Evolutionary conservation across 345 rosid genomes (phyloP).

Genomic region (Conringia planisiliqua): DNA sequence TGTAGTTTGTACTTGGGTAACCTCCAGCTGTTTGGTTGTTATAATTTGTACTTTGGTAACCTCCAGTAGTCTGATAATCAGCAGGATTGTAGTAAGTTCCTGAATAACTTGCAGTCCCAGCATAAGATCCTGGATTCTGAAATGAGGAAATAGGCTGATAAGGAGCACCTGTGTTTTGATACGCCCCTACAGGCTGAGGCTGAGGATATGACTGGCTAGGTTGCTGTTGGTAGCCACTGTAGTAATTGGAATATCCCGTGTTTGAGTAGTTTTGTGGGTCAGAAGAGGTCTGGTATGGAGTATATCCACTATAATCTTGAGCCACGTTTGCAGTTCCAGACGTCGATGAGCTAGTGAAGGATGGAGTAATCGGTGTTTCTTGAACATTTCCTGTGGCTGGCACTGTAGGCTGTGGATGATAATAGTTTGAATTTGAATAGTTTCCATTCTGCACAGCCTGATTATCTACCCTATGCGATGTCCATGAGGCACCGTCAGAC

Average conservation of each 20-base stretch:
- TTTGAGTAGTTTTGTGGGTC: conserved; percentile 71
- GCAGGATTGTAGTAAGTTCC: conserved; percentile 97
- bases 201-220: conserved; percentile 69
- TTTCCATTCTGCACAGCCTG: conserved; percentile 52
- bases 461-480: conserved; percentile 48
- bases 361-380: conserved; percentile 45
- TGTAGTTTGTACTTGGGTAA: conserved; percentile 69
- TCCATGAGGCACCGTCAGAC: conserved; percentile 55
- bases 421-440: conserved; percentile 45
- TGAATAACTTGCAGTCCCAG: conserved; percentile 95
- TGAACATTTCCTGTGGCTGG: conserved; percentile 41
- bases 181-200: conserved; percentile 87
- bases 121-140: conserved; percentile 99
- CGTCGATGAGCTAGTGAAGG: conserved; percentile 57
- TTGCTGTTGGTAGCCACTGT: conserved; percentile 77
- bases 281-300: conserved; percentile 55
- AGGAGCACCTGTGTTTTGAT: conserved; percentile 99
- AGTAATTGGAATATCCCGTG: conserved; percentile 73
- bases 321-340: conserved; percentile 50
- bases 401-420: conserved; percentile 54
- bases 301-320: conserved; percentile 66
- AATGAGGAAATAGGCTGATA: conserved; percentile 98
- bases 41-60: conserved; percentile 72
- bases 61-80: conserved; percentile 99
- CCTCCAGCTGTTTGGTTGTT: conserved; percentile 75